Percentiles rank a stretch among this genome's conserved stretches.
Conservation (phyloP, 2,329 filamentous ascomycete genomes). For the Ascochyta fabae region DNA sequence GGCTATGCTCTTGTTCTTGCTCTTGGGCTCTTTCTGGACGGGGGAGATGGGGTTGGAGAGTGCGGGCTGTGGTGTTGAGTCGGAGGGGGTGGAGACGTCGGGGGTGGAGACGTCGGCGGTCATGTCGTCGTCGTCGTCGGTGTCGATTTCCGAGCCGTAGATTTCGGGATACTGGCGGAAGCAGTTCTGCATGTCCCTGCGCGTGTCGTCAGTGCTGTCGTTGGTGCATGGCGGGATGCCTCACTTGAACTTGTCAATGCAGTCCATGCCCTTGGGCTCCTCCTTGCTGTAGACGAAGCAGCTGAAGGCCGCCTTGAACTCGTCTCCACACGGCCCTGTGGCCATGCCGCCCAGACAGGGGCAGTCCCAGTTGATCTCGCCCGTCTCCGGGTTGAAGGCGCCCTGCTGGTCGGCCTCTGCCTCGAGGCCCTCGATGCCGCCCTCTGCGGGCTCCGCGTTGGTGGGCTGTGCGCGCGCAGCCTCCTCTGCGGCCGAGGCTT, state of each 20-base stretch:
- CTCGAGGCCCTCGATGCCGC: constrained; percentile 66
- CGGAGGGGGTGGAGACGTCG: neutral
- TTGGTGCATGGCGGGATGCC: too few species aligned
- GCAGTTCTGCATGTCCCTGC: constrained; percentile 94
- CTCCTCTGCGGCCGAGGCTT: constrained; percentile 12
- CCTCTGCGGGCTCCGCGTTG: constrained; percentile 23
- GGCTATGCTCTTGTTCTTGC: constrained; percentile 15
- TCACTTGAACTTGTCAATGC: constrained; percentile 96
- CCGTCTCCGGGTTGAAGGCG: constrained; percentile 97
- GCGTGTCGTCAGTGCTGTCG: constrained; percentile 3
- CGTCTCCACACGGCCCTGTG: constrained; percentile 89
- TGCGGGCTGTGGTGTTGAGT: constrained; percentile 1
- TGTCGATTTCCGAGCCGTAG: constrained; percentile 86
- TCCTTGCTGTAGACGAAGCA: constrained; percentile 96
- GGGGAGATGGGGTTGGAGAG: neutral
- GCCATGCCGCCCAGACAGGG: constrained; percentile 98
- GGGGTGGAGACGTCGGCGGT: constrained; percentile 7
- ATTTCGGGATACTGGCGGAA: constrained; percentile 92
- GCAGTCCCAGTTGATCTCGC: constrained; percentile 99
- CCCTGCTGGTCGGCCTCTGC: constrained; percentile 85
- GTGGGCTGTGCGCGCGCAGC: constrained; percentile 22
- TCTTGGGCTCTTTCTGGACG: constrained; percentile 4
- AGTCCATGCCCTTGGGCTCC: constrained; percentile 97
- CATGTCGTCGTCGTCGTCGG: constrained; percentile 70
- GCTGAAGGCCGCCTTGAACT: constrained; percentile 95